phyloP scores from a whole-genome alignment of 352 stramenopile genomes.

The Phytophthora sp. region DNA sequence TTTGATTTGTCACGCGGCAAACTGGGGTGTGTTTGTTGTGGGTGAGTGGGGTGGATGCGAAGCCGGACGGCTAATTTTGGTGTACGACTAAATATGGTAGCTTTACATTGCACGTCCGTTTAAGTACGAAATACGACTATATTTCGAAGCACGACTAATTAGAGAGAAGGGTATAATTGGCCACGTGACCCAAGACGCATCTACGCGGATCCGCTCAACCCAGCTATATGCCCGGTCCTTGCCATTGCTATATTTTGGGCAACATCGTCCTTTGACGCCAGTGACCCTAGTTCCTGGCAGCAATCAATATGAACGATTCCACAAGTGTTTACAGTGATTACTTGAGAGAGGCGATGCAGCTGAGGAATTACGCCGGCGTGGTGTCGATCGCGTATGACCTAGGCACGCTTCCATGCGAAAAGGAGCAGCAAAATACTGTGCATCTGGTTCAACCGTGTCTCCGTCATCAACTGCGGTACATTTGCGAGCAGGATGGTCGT shows the following conservation, averaged over 20 bases:
- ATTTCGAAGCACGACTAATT: no score
- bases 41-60: no score
- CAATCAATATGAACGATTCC: conserved; percentile 19
- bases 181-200: conserved; percentile 18
- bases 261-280: conserved; percentile 11
- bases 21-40: no score
- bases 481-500: conserved; percentile 25
- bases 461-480: conserved; percentile 27
- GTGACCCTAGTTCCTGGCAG: no score
- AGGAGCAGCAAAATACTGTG: conserved; percentile 28
- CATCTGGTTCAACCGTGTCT: conserved; percentile 30
- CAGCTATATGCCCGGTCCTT: not conserved
- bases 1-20: no score
- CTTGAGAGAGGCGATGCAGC: conserved; percentile 1
- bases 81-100: no score
- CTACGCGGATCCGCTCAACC: conserved; percentile 19
- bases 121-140: no score
- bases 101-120: no score
- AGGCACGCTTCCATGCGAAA: conserved; percentile 30
- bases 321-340: conserved; percentile 10
- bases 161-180: no score
- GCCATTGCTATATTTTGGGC: conserved; percentile 20
- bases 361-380: conserved; percentile 20
- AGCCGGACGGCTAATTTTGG: no score
- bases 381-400: conserved; percentile 22